Conservation (phyloP, 2,329 filamentous ascomycete genomes). For the Exophiala xenobiotica region DNA sequence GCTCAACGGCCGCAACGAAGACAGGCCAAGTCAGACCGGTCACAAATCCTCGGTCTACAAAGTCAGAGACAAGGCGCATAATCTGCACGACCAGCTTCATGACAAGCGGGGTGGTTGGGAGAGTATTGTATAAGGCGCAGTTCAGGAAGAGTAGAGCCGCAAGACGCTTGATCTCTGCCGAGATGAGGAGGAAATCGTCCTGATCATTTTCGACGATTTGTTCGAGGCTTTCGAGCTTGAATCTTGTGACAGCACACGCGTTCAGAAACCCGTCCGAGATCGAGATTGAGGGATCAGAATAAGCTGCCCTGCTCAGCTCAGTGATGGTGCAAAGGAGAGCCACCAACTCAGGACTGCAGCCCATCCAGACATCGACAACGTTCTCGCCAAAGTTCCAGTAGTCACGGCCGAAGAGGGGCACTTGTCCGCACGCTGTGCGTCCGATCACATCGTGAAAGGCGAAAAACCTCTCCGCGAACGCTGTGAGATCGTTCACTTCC, state of each 20-base stretch:
- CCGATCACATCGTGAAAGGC: slow-evolving; percentile 10
- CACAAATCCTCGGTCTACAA: slow-evolving; percentile 4
- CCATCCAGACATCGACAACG: slow-evolving; percentile 10
- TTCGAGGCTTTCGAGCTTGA: slow-evolving; percentile 7
- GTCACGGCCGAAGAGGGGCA: slow-evolving; percentile 6
- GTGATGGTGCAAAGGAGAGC: slow-evolving; percentile 10
- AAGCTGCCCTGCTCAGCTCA: slow-evolving; percentile 4
- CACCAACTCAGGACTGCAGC: slow-evolving; percentile 6
- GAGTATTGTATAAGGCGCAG: slow-evolving; percentile 6
- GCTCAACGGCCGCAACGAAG: slow-evolving; percentile 6
- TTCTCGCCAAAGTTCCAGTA: slow-evolving; percentile 11
- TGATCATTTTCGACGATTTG: slow-evolving; percentile 6
- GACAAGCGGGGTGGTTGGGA: slow-evolving; percentile 3
- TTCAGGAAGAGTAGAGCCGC: slow-evolving; percentile 6
- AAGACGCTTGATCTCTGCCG: slow-evolving; percentile 3
- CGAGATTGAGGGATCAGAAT: slow-evolving; percentile 4
- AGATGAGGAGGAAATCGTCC: slow-evolving; percentile 7
- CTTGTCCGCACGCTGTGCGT: slow-evolving; percentile 6
- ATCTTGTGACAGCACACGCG: slow-evolving; percentile 5
- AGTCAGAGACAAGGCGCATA: background rate
- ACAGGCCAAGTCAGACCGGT: slow-evolving; percentile 6
- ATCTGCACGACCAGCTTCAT: slow-evolving; percentile 6
- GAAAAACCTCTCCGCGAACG: slow-evolving; percentile 6
- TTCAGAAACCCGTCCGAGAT: slow-evolving; percentile 7
- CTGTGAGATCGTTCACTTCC: slow-evolving; percentile 7